These are phyloP conservation scores for Aspergillus sp. DNA, from an alignment of 2,329 filamentous ascomycete genomes.

Conservation along the genomic window DNA sequence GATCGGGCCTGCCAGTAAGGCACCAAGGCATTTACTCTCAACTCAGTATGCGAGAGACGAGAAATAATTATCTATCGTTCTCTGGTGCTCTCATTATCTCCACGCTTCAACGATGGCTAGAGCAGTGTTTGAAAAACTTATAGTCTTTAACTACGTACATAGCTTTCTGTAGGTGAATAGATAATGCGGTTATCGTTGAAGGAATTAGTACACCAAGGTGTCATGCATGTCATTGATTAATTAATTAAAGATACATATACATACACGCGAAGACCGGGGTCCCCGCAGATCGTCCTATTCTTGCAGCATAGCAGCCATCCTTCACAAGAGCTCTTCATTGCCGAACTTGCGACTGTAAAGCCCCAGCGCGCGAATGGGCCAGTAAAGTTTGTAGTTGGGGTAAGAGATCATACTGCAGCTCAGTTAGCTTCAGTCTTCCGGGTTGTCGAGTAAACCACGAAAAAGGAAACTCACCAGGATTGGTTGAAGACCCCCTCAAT, in stretches of 20 bases:
- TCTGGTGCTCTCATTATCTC: too few relatives aligned
- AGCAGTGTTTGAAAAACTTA: too few relatives aligned
- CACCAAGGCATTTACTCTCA: too few relatives aligned
- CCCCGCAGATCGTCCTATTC: not conserved
- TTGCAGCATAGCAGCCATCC: not conserved
- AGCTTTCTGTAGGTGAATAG: too few relatives aligned
- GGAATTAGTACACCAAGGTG: not conserved
- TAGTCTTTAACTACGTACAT: too few relatives aligned
- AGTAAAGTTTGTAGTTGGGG: conserved; percentile 97
- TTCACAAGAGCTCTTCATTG: conserved; percentile 55
- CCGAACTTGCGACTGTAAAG: conserved; percentile 78
- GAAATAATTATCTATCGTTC: too few relatives aligned
- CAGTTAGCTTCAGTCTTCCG: conserved; percentile 20
- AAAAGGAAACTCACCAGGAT: conserved; percentile 65
- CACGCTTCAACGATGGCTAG: too few relatives aligned
- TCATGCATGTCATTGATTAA: not conserved
- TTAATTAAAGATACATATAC: not conserved
- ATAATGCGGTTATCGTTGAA: too few relatives aligned
- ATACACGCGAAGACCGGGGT: not conserved
- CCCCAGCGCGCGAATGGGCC: conserved; percentile 88
- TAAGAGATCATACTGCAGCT: conserved; percentile 85
- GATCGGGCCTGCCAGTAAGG: too few relatives aligned
- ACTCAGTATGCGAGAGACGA: too few relatives aligned
- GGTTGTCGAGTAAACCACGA: not conserved
- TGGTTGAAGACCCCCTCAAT: conserved; percentile 99